Evolutionary conservation across 441 rosid species (phyloP).

Genomic region (Pelargonium myrrhifolium): DNA sequence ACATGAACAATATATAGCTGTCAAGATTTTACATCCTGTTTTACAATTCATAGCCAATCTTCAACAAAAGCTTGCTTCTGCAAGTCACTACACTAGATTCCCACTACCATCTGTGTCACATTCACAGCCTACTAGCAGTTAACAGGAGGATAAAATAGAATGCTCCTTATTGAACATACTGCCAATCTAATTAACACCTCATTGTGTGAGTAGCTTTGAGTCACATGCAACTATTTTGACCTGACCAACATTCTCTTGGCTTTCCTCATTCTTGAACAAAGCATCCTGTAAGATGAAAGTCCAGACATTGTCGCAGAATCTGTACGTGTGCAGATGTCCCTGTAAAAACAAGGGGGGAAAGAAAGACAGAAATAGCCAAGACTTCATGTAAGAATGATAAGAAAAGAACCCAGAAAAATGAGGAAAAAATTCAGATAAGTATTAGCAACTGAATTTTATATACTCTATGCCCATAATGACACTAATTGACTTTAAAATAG

Average conservation of each 20-base stretch:
- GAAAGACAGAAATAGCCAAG: background rate
- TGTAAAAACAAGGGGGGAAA: conserved; percentile 23
- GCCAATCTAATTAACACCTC: conserved; percentile 18
- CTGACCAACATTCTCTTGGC: conserved; percentile 50
- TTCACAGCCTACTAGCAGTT: background rate
- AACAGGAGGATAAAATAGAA: conserved; percentile 1
- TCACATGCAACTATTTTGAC: conserved; percentile 98
- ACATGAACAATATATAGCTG: background rate
- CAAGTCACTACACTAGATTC: background rate
- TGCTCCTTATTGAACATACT: background rate
- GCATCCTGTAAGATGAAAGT: conserved; percentile 89
- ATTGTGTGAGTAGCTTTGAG: conserved; percentile 79
- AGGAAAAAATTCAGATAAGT: background rate
- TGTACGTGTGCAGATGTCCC: conserved; percentile 98
- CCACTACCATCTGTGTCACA: background rate
- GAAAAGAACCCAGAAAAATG: background rate
- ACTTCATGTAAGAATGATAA: background rate
- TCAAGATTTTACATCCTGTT: background rate
- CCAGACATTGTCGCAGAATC: conserved; percentile 98
- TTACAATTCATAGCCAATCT: background rate
- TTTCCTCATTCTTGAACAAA: conserved; percentile 56
- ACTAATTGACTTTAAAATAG: no score
- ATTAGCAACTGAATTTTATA: background rate
- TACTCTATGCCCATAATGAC: background rate
- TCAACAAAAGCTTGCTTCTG: background rate